phyloP scores from a whole-genome alignment of 2,329 filamentous ascomycete genomes.

The Ceratocystis cubensis region DNA sequence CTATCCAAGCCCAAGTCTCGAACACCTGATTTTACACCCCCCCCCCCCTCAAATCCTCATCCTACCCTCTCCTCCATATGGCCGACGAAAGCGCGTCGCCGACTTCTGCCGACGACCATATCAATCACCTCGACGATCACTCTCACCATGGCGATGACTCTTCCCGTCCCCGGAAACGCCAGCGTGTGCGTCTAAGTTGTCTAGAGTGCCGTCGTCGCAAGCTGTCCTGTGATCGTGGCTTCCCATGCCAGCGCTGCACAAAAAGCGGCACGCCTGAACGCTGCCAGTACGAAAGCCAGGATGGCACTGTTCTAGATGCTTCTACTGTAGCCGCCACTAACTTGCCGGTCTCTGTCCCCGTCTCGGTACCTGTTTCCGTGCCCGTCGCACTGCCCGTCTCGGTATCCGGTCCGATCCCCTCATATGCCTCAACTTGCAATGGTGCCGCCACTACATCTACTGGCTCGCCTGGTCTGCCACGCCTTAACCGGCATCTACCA shows the following conservation, averaged over 20 bases:
- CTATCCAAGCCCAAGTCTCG: neutral
- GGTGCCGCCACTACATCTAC: neutral
- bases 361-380: neutral
- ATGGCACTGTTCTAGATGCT: constrained; percentile 38
- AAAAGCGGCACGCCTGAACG: constrained; percentile 49
- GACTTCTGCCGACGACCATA: constrained; percentile 13
- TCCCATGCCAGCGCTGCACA: constrained; percentile 49
- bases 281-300: constrained; percentile 48
- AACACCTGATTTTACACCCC: neutral
- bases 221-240: constrained; percentile 48
- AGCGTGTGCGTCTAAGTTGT: constrained; percentile 47
- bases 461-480: constrained; percentile 34
- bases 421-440: neutral
- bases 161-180: constrained; percentile 40
- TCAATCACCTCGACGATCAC: neutral
- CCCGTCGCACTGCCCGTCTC: neutral
- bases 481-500: constrained; percentile 28
- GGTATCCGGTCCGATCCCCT: neutral
- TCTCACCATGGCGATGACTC: constrained; percentile 19
- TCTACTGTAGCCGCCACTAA: constrained; percentile 28
- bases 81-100: constrained; percentile 18
- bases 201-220: constrained; percentile 49
- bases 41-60: neutral
- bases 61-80: constrained; percentile 5
- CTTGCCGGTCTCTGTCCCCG: neutral